phyloP scores from a whole-genome alignment of 139 green algal genomes.

The Chlamydomonas eustigma region DNA sequence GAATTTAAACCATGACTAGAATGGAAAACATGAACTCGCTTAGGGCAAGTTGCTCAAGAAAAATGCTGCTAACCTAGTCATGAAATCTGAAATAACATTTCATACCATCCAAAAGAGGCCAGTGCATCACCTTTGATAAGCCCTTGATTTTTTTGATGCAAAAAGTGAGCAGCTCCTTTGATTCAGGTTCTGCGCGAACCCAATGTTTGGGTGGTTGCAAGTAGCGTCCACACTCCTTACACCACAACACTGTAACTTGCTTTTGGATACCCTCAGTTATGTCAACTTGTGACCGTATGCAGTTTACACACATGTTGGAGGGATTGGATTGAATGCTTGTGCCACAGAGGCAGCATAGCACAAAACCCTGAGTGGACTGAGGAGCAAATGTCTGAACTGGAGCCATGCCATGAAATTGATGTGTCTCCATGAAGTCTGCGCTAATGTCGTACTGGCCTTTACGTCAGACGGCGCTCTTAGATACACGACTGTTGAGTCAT shows the following conservation, averaged over 20 bases:
- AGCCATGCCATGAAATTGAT: background rate
- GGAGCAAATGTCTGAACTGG: background rate
- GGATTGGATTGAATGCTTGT: slow-evolving; percentile 85
- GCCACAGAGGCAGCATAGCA: slow-evolving; percentile 93
- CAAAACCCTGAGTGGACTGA: slow-evolving; percentile 4
- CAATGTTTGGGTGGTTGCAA: slow-evolving; percentile 94
- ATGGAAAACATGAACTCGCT: too few species aligned
- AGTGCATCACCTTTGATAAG: slow-evolving; percentile 77
- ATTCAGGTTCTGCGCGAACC: slow-evolving; percentile 86
- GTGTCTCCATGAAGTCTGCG: background rate
- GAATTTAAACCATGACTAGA: too few species aligned
- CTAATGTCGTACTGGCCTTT: too few species aligned
- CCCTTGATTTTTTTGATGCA: slow-evolving; percentile 93
- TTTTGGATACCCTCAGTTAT: slow-evolving; percentile 96
- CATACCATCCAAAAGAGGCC: too few species aligned
- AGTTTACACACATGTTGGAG: slow-evolving; percentile 98
- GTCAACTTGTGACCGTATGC: slow-evolving; percentile 93
- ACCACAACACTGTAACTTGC: slow-evolving; percentile 84
- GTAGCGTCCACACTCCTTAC: slow-evolving; percentile 90
- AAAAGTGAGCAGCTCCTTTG: slow-evolving; percentile 95
- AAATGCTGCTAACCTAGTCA: too few species aligned
- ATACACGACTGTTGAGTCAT: too few species aligned
- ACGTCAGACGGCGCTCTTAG: too few species aligned
- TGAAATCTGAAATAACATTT: too few species aligned
- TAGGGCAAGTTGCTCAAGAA: too few species aligned